A percentile compares a stretch with the other conserved stretches of the same genome.
phyloP scores from a whole-genome alignment of 305 asterid species.

The Stenogyne calaminthoides region DNA sequence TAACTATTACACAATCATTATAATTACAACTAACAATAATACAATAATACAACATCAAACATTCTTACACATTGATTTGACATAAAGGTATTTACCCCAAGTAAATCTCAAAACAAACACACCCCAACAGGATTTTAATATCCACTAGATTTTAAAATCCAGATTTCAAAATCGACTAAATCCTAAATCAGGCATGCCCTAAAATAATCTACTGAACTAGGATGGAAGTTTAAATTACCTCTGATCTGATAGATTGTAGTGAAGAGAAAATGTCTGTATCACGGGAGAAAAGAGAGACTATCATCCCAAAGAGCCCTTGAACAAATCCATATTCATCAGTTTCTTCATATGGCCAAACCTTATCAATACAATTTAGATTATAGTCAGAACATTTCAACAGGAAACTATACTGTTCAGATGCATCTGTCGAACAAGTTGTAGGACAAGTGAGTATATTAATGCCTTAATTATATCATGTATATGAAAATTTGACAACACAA shows the following conservation, averaged over 20 bases:
- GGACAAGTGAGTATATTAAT: constrained; percentile 21
- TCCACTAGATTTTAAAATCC: no score
- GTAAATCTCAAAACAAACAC: no score
- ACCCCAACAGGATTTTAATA: no score
- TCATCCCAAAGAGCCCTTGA: constrained; percentile 89
- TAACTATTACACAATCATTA: no score
- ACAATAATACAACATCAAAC: no score
- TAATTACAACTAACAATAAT: no score
- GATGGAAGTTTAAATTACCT: constrained; percentile 49
- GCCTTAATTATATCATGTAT: constrained; percentile 16
- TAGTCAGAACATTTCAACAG: constrained; percentile 29
- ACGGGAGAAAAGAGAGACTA: constrained; percentile 68
- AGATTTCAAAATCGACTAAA: no score
- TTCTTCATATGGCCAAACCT: constrained; percentile 99
- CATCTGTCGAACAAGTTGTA: not conserved
- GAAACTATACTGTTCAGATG: constrained; percentile 13
- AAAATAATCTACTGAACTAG: not conserved
- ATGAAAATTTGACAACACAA: constrained; percentile 12
- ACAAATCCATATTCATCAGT: constrained; percentile 81
- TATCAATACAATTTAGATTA: constrained; percentile 32
- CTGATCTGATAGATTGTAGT: constrained; percentile 50
- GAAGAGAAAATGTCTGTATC: constrained; percentile 61
- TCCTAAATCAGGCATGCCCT: no score
- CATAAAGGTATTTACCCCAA: no score
- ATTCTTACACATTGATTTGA: no score